A percentile compares a stretch with the other conserved stretches of the same genome.
These are phyloP conservation scores for Fennellomyces sp. DNA, from an alignment of 371 early-diverging fungal species.

Conservation along the genomic window DNA sequence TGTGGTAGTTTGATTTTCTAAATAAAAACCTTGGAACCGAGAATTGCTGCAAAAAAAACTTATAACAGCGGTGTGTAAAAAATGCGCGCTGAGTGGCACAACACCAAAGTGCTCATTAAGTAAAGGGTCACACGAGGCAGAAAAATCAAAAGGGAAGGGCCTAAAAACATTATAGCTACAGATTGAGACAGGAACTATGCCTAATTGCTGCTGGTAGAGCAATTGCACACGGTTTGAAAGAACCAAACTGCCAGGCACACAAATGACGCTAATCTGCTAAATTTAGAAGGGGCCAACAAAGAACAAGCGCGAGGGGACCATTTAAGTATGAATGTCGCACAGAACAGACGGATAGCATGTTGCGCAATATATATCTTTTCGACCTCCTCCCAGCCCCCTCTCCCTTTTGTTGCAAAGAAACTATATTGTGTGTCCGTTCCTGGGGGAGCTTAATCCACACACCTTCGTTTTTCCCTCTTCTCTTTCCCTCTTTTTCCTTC, in stretches of 20 bases:
- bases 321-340: background rate
- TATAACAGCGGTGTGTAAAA: background rate
- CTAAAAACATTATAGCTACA: no score
- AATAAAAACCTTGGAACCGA: no score
- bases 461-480: background rate
- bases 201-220: no score
- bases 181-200: background rate
- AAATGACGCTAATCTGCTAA: background rate
- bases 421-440: background rate
- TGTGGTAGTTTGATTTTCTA: no score
- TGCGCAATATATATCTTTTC: background rate
- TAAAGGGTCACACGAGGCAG: background rate
- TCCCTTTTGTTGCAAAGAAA: background rate
- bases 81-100: background rate
- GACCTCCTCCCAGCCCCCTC: background rate
- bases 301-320: background rate
- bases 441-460: conserved; percentile 1
- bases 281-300: background rate
- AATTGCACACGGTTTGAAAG: no score
- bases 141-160: background rate
- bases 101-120: background rate
- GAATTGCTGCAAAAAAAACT: conserved; percentile 1
- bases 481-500: conserved; percentile 3
- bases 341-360: conserved; percentile 1
- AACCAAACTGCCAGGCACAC: no score